A percentile compares a stretch with the other conserved stretches of the same genome.
phyloP scores from a whole-genome alignment of 441 rosid genomes.

The Corymbia calophylla region DNA sequence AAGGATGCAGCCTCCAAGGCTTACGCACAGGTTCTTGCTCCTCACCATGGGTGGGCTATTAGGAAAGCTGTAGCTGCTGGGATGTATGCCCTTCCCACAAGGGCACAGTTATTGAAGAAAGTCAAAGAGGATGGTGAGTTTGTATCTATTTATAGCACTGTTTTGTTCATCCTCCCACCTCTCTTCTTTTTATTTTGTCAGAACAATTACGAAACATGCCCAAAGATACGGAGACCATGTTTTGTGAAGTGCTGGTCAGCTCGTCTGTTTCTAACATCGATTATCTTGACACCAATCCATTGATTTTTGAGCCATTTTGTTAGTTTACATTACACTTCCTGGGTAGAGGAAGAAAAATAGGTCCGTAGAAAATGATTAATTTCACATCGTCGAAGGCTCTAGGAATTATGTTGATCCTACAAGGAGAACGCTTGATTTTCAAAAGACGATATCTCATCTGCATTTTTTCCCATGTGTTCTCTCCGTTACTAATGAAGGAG shows the following conservation, averaged over 20 bases:
- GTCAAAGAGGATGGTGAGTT: conserved; percentile 84
- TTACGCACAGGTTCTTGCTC: conserved; percentile 86
- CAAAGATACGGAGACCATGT: neutral
- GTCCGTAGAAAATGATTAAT: neutral
- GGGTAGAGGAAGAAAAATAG: neutral
- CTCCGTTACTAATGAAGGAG: neutral
- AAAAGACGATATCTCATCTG: neutral
- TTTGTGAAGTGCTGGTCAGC: neutral
- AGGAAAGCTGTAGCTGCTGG: conserved; percentile 88
- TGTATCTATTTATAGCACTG: neutral
- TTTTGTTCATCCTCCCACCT: neutral
- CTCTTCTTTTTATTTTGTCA: neutral
- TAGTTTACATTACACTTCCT: neutral
- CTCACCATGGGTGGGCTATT: conserved; percentile 92
- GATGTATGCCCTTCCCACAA: conserved; percentile 89
- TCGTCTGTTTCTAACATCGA: neutral
- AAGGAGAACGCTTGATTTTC: neutral
- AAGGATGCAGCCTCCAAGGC: conserved; percentile 78
- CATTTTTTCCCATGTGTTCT: neutral
- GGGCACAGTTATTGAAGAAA: conserved; percentile 53
- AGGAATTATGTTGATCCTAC: neutral
- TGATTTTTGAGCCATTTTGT: neutral
- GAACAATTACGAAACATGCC: neutral
- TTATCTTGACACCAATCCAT: neutral
- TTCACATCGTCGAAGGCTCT: neutral